A percentile compares a stretch with the other conserved stretches of the same genome.
These are phyloP conservation scores for Acarospora socialis DNA, from an alignment of 2,329 filamentous ascomycete species.

Conservation along the genomic window DNA sequence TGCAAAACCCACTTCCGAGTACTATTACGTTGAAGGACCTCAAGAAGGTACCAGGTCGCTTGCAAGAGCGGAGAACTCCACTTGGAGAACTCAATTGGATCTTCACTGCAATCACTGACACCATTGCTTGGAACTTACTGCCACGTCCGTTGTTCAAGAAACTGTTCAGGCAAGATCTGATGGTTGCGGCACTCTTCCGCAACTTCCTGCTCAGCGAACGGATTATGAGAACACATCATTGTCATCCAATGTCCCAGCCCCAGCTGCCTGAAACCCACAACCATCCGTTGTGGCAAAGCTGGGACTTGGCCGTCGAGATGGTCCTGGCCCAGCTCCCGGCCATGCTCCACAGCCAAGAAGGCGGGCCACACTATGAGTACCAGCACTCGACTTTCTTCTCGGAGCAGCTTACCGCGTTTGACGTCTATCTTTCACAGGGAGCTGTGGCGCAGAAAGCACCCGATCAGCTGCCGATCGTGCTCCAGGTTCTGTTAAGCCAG, in stretches of 20 bases:
- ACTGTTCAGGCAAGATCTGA: conserved; percentile 90
- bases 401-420: conserved; percentile 91
- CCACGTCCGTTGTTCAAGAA: conserved; percentile 87
- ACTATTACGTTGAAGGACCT: conserved; percentile 67
- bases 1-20: conserved; percentile 66
- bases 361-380: conserved; percentile 70
- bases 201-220: conserved; percentile 92
- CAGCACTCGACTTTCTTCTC: conserved; percentile 92
- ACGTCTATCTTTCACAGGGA: conserved; percentile 78
- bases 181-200: conserved; percentile 95
- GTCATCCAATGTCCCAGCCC: conserved; percentile 83
- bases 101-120: conserved; percentile 96
- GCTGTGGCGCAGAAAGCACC: conserved; percentile 76
- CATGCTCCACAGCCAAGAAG: conserved; percentile 62
- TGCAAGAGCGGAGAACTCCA: conserved; percentile 86
- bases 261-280: conserved; percentile 88
- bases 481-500: conserved; percentile 91
- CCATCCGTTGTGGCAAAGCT: conserved; percentile 91
- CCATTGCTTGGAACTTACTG: conserved; percentile 93
- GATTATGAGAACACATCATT: conserved; percentile 93
- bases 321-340: conserved; percentile 79
- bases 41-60: conserved; percentile 73
- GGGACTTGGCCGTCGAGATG: conserved; percentile 94
- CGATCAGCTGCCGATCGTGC: conserved; percentile 87
- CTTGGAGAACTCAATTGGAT: conserved; percentile 98